phyloP scores from a whole-genome alignment of 129 eudicot genomes.

The Lonicera japonica region DNA sequence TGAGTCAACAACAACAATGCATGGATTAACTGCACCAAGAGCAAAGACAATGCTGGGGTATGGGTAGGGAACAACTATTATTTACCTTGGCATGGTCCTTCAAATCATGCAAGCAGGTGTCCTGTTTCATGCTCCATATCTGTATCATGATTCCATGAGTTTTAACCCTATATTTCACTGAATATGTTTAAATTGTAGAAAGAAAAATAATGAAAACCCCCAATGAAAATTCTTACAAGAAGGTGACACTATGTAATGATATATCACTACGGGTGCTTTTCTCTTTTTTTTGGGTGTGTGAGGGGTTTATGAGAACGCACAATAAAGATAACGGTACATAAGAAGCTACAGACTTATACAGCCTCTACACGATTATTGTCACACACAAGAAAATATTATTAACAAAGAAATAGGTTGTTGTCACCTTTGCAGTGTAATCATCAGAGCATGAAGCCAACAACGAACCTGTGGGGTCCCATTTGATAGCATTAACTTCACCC shows the following conservation, averaged over 20 bases:
- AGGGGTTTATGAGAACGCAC: too few species aligned
- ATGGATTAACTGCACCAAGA: neutral
- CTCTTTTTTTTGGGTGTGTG: too few species aligned
- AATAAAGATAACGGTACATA: too few species aligned
- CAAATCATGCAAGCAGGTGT: conserved; percentile 68
- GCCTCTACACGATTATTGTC: neutral
- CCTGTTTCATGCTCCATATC: conserved; percentile 95
- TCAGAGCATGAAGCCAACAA: conserved; percentile 93
- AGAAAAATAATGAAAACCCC: neutral
- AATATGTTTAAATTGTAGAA: neutral
- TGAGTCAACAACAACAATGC: conserved; percentile 1
- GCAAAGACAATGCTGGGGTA: neutral
- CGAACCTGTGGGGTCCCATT: conserved; percentile 93
- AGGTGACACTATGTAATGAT: too few species aligned
- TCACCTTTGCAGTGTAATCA: conserved; percentile 89
- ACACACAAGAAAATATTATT: neutral
- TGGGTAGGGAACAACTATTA: too few species aligned
- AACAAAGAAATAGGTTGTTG: conserved; percentile 2
- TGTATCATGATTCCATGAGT: conserved; percentile 25
- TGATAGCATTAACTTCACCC: conserved; percentile 95
- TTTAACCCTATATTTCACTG: conserved; percentile 2
- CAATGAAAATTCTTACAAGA: neutral
- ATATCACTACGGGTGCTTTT: too few species aligned
- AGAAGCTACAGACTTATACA: neutral
- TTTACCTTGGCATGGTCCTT: conserved; percentile 86